phyloP scores from a whole-genome alignment of 1,284 basidiomycete genomes.

The Leccinum proximum region DNA sequence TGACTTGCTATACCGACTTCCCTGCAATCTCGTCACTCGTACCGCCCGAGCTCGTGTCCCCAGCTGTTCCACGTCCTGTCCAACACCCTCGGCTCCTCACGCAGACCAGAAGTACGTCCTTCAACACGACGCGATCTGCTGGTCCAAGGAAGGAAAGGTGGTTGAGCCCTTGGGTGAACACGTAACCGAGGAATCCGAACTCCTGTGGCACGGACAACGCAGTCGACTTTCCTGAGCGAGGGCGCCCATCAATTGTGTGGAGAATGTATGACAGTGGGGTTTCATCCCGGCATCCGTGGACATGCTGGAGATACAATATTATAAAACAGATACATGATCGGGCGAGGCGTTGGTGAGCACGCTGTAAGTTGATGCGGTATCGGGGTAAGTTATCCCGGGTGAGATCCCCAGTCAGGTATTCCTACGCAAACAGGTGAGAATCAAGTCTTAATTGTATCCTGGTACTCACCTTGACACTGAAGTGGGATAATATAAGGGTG shows the following conservation, averaged over 20 bases:
- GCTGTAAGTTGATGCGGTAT: slow-evolving; percentile 4
- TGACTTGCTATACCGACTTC: background rate
- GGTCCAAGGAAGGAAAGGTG: slow-evolving; percentile 6
- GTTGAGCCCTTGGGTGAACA: slow-evolving; percentile 6
- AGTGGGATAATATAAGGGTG: slow-evolving; percentile 13
- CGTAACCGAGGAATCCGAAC: slow-evolving; percentile 5
- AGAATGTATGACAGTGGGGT: background rate
- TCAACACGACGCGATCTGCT: background rate
- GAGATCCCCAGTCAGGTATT: slow-evolving; percentile 9
- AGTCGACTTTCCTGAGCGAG: background rate
- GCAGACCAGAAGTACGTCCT: background rate
- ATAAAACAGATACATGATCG: slow-evolving; percentile 8
- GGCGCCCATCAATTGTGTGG: background rate
- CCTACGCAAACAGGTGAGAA: background rate
- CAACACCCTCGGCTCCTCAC: too few relatives aligned
- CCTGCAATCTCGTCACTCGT: slow-evolving; percentile 17
- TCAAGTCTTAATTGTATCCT: background rate
- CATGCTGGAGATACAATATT: slow-evolving; percentile 3
- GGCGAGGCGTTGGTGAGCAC: slow-evolving; percentile 5
- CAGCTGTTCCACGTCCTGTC: too few relatives aligned
- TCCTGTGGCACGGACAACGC: background rate
- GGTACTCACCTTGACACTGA: slow-evolving; percentile 14
- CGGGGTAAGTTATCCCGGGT: background rate
- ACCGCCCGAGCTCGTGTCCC: slow-evolving; percentile 58
- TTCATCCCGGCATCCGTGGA: background rate